Conservation (phyloP, 208 protist species). For the Crithidia sp. region DNA sequence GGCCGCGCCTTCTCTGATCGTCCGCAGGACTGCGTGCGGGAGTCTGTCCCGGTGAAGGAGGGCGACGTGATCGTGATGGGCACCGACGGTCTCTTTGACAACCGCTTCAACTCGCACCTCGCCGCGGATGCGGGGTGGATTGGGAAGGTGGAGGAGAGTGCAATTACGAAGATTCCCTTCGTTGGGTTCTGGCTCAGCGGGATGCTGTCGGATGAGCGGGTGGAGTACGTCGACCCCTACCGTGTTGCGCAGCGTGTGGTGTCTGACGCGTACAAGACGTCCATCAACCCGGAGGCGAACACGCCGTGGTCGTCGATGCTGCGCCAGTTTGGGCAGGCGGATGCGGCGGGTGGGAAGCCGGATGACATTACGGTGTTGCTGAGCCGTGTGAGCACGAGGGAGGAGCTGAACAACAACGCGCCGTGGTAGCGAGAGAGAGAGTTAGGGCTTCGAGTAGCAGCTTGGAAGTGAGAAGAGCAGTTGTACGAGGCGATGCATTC, state of each 20-base stretch:
- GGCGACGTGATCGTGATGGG: constrained; percentile 93
- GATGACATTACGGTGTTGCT: constrained; percentile 93
- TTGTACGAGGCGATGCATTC: neutral
- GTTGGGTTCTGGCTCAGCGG: constrained; percentile 82
- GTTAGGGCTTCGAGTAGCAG: no score
- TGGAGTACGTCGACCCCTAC: constrained; percentile 87
- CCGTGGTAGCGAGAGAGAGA: constrained; percentile 44
- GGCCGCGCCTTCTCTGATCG: constrained; percentile 77
- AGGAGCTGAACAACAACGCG: constrained; percentile 68
- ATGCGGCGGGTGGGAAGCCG: constrained; percentile 87
- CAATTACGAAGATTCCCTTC: constrained; percentile 71
- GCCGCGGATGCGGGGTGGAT: constrained; percentile 84
- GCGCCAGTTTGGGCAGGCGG: constrained; percentile 64
- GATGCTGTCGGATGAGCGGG: constrained; percentile 64
- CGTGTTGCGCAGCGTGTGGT: constrained; percentile 90
- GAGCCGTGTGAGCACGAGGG: constrained; percentile 82
- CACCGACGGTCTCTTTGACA: constrained; percentile 95
- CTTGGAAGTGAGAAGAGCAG: neutral
- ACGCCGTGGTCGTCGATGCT: constrained; percentile 89
- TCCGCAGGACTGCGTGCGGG: constrained; percentile 73
- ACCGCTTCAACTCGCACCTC: constrained; percentile 89
- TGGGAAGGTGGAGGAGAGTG: constrained; percentile 67
- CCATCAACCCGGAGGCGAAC: constrained; percentile 65
- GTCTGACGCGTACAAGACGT: constrained; percentile 77
- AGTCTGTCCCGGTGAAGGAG: constrained; percentile 78